Evolutionary conservation across 2,329 filamentous ascomycete species (phyloP), one percentile per base, ranked within the genome.

Genomic region (Amylocarpus encephaloides): DNA sequence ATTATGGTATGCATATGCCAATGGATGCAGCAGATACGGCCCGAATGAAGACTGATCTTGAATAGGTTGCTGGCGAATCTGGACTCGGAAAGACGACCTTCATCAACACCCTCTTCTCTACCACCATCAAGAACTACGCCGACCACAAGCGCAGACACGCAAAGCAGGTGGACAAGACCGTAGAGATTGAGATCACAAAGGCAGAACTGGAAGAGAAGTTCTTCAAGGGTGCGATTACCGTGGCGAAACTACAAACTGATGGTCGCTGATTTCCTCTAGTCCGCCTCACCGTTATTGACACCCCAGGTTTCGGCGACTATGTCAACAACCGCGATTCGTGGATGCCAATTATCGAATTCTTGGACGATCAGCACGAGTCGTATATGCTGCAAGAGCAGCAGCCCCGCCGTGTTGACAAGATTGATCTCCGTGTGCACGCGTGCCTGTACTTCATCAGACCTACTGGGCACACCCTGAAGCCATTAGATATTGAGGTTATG

Each of bases 321-420:
- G 93, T 98, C 71, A 98, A 98, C 86, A 98, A 98, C 82, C 88
- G 92, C 68, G 93, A 98, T 73, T 97, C 93, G 57, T 98, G 93
- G 93, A 94, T 95, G 81, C 93, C 93, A 70, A 97, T 98, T 69
- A 97, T 98, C 73, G 93, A 98, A 74, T 98, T 98, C 78, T 80
- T 98, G 66, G 93, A 98, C 74, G 93, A 98, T 75, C 93, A 98
- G 80, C 94, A 98, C 72, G 93, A 98, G 79, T 98, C 93, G 34
- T 98, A 98, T 75, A 98, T 98, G 93, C 81, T 98, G 69, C 93
- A 98, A 79, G 93, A 98, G 82, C 93, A 98, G 75, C 93, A 98
- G 76, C 93, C 94, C 64, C 89, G 89, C 73, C 90, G 93, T 67
- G 85, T 86, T 67, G 93, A 98, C 79, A 98, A 97, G 82, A 98